phyloP scores from a whole-genome alignment of 208 protist species.

The Leishmania guyanensis region DNA sequence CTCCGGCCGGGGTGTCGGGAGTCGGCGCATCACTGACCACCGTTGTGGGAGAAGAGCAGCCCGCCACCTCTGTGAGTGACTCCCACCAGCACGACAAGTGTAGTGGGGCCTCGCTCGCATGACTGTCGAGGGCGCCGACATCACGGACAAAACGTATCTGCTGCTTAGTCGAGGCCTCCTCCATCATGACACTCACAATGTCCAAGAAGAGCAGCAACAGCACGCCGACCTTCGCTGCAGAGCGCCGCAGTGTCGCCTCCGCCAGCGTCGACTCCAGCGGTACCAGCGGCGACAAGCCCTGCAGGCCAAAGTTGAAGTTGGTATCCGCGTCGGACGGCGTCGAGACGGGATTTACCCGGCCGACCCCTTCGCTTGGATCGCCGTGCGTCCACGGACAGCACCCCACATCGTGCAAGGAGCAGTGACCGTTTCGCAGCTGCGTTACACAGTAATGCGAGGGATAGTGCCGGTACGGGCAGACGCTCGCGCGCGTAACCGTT shows the following conservation, averaged over 20 bases:
- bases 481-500: not conserved
- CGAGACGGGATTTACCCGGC: not conserved
- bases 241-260: constrained; percentile 3
- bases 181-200: constrained; percentile 14
- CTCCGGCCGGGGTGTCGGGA: not conserved
- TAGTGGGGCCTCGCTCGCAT: not conserved
- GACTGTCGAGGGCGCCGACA: not conserved
- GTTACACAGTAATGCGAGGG: constrained; percentile 40
- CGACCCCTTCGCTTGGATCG: constrained; percentile 10
- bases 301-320: not conserved
- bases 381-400: constrained; percentile 64
- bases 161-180: not conserved
- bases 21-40: not conserved
- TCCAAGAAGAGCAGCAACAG: constrained; percentile 27
- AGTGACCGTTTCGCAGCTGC: constrained; percentile 43
- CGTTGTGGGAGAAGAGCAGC: not conserved
- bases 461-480: constrained; percentile 38
- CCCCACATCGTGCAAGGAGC: constrained; percentile 31
- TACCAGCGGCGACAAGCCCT: not conserved
- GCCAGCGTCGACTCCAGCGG: not conserved
- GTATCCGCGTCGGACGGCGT: not conserved
- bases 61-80: not conserved
- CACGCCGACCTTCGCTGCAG: constrained; percentile 15
- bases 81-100: not conserved
- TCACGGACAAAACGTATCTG: not conserved